Evolutionary conservation across 2,329 filamentous ascomycete genomes (phyloP).

Genomic region (Ophiostoma piceae): DNA sequence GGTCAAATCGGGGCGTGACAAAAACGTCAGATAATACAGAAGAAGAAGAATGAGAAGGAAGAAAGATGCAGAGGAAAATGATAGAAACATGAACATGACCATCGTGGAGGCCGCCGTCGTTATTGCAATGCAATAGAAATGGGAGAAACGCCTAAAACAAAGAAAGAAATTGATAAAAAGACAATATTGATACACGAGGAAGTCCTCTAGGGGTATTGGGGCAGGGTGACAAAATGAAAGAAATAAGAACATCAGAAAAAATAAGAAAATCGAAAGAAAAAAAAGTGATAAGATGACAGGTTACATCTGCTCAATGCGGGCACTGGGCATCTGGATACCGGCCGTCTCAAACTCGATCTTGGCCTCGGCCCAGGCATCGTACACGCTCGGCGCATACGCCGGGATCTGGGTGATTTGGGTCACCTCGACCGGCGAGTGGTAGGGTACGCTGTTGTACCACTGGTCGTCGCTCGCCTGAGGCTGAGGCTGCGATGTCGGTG

Average conservation of each 20-base stretch:
- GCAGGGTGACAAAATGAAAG: slow-evolving; percentile 8
- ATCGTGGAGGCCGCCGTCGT: slow-evolving; percentile 15
- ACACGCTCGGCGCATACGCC: slow-evolving; percentile 46
- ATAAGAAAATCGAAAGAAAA: neutral
- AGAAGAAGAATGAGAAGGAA: neutral
- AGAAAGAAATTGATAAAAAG: neutral
- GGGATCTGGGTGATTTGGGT: slow-evolving; percentile 49
- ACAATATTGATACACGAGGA: slow-evolving; percentile 22
- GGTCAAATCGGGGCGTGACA: slow-evolving; percentile 11
- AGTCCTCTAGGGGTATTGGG: slow-evolving; percentile 22
- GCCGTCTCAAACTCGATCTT: slow-evolving; percentile 57
- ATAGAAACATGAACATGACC: slow-evolving; percentile 10
- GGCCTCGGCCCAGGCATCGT: slow-evolving; percentile 46
- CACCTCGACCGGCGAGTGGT: slow-evolving; percentile 55
- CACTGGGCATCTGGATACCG: slow-evolving; percentile 55
- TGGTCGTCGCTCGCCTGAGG: slow-evolving; percentile 39
- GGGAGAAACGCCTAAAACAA: neutral
- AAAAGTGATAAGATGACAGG: slow-evolving; percentile 29
- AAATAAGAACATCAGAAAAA: neutral
- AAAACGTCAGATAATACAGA: neutral
- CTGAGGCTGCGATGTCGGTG: slow-evolving; percentile 31
- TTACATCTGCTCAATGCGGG: slow-evolving; percentile 51
- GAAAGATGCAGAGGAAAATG: neutral
- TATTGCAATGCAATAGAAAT: slow-evolving; percentile 11
- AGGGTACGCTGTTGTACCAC: slow-evolving; percentile 50